Evolutionary conservation across 176 grass and related monocot species (phyloP).

Genomic region (Triticum aestivum): IWGSC_CS_RefSeq_v2.1 NC_057796.1:307498273-307498772

Average conservation of each 20-base stretch:
- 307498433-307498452: background rate
- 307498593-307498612: background rate
- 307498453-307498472: background rate
- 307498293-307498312: constrained; percentile 39
- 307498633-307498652: background rate
- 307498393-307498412: constrained; percentile 63
- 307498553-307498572: background rate
- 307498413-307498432: background rate
- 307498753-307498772: background rate
- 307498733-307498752: background rate
- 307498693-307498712: background rate
- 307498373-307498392: constrained; percentile 61
- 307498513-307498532: background rate
- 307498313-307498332: constrained; percentile 65
- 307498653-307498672: background rate
- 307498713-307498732: background rate
- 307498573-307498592: background rate
- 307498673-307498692: background rate
- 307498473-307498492: background rate
- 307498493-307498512: background rate
- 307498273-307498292: constrained; percentile 49
- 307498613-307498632: background rate
- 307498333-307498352: constrained; percentile 61
- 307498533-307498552: background rate
- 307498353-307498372: constrained; percentile 61